These are phyloP conservation scores for Podila minutissima DNA, from an alignment of 192 early-diverging fungal genomes.

Conservation along the genomic window DNA sequence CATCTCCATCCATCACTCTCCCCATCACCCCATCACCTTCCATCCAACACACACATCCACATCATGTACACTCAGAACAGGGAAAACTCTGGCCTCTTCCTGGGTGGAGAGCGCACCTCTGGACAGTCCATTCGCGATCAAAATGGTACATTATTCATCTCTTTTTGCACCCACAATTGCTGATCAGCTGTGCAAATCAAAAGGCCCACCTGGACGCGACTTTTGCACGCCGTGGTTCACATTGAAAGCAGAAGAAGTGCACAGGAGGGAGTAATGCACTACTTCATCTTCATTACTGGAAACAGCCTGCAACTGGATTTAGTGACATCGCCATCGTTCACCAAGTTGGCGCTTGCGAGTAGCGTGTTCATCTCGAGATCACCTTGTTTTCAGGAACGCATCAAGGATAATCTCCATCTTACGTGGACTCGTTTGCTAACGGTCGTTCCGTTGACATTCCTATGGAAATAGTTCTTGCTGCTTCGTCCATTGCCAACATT, in stretches of 20 bases:
- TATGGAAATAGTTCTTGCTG: constrained; percentile 85
- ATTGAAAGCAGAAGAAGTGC: no score
- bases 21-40: background rate
- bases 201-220: no score
- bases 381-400: constrained; percentile 13
- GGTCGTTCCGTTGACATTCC: constrained; percentile 9
- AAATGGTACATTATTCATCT: constrained; percentile 77
- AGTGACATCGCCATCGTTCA: no score
- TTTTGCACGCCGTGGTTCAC: no score
- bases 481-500: constrained; percentile 95
- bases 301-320: no score
- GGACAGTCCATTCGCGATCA: constrained; percentile 92
- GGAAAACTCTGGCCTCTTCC: constrained; percentile 66
- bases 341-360: no score
- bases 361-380: constrained; percentile 2
- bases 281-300: no score
- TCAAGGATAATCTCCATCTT: background rate
- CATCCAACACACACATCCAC: background rate
- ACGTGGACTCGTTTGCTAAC: background rate
- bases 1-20: constrained; percentile 4
- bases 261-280: no score
- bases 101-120: constrained; percentile 90
- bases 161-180: background rate
- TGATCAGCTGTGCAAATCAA: no score
- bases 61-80: constrained; percentile 60